Evolutionary conservation across 2,329 filamentous ascomycete species (phyloP), one percentile per base, ranked within the genome.

Genomic region (Capronia americana): DNA sequence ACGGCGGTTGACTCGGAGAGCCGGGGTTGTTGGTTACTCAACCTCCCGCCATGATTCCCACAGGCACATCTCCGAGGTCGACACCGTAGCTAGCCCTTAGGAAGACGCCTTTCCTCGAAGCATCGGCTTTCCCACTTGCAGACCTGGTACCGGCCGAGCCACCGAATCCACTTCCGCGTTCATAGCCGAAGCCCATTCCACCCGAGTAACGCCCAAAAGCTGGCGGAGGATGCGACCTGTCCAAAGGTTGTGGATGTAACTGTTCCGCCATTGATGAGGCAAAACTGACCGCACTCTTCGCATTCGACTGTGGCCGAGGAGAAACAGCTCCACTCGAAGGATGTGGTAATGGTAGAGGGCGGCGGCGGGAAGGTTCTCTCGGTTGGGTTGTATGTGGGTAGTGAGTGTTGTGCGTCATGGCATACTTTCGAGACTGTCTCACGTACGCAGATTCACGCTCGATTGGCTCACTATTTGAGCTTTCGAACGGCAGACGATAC

Each of bases 131-230:
- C 11, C 61, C 63, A 59, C 66, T 69, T 10, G 59, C 28, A 32
- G 59, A 62, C 26, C 77, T 71, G 12, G 75, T 78, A 10, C 77
- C 77, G 44, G 75, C 76, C 70, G 76, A 78, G 62, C 77, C 77
- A 63, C 77, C 74, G 14, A 79, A 68, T 5, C 75, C 75, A 23
- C 71, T 71, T 24, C 72, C 75, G 12, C 53, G 59, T 55, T 77
- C 76, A 67, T 79, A 79, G 28, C 75, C 74, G 63, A 76, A 77
- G 8, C 71, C 71, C 44, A 77, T 69, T 10, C 78, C 78, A 55
- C 78, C 77, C 59, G 74, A 74, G 68, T 77, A 79, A 3, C 78
- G 76, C 57, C 74, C 77, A 62, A 69, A 68, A 8, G 66, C 54
- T 5, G 69, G 69, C 10, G 63, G 53, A 24, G 65, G 63, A 48